Percentiles rank a stretch among this genome's conserved stretches.
Evolutionary conservation across 306 rosid genomes (phyloP).

Genomic region (Begonia fuchsioides): DNA sequence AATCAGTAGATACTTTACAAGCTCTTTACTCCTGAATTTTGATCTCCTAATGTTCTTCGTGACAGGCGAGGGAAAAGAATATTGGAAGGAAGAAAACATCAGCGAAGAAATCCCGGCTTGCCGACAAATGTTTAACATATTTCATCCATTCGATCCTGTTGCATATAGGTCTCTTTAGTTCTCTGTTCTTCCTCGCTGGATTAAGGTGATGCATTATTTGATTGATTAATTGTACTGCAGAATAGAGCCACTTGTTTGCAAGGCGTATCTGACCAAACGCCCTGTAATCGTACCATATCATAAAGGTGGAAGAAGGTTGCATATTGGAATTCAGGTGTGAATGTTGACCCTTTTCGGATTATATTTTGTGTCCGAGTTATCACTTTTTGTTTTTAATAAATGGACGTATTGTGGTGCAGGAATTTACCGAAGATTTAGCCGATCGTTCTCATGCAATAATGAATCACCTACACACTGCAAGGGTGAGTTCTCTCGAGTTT

Average conservation of each 20-base stretch:
- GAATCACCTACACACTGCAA: slow-evolving; percentile 44
- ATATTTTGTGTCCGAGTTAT: too few relatives aligned
- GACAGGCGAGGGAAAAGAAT: slow-evolving; percentile 75
- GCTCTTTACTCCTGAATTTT: too few relatives aligned
- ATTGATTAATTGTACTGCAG: too few relatives aligned
- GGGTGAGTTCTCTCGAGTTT: slow-evolving; percentile 34
- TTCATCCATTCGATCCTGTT: slow-evolving; percentile 97
- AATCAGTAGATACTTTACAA: too few relatives aligned
- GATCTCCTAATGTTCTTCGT: slow-evolving; percentile 4
- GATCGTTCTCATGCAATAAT: slow-evolving; percentile 61
- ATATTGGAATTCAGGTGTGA: slow-evolving; percentile 75
- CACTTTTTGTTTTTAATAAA: too few relatives aligned
- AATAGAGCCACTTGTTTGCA: too few relatives aligned
- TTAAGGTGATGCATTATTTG: too few relatives aligned
- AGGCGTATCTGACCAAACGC: too few relatives aligned
- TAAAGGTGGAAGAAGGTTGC: slow-evolving; percentile 92
- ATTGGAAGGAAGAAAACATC: slow-evolving; percentile 78
- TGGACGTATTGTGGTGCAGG: slow-evolving; percentile 21
- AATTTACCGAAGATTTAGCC: slow-evolving; percentile 74
- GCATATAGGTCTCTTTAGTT: slow-evolving; percentile 61
- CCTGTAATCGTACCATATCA: slow-evolving; percentile 98
- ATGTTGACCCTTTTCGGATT: too few relatives aligned
- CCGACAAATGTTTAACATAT: slow-evolving; percentile 84
- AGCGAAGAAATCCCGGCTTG: slow-evolving; percentile 92
- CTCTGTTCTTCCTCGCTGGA: too few relatives aligned